Evolutionary conservation across 2,329 filamentous ascomycete species (phyloP).

Genomic region (Pezicula rhizophila): DNA sequence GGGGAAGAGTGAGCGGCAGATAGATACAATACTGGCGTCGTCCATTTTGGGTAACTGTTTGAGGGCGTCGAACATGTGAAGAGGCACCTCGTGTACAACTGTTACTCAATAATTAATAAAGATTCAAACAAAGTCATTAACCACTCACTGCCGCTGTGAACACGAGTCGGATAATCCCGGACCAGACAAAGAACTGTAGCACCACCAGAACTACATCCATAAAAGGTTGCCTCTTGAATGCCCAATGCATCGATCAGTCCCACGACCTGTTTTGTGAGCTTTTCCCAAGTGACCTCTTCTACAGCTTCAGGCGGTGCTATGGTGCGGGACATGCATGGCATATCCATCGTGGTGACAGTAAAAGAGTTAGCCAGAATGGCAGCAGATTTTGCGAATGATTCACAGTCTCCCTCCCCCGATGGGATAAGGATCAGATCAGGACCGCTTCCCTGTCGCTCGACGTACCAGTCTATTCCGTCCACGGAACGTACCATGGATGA

Average conservation of each 20-base stretch:
- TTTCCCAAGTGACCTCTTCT: slow-evolving; percentile 2
- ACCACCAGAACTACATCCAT: slow-evolving; percentile 12
- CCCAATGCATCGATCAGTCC: slow-evolving; percentile 10
- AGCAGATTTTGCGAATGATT: slow-evolving; percentile 6
- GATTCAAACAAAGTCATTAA: too few species aligned
- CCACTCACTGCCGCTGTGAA: slow-evolving; percentile 1
- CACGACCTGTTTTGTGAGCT: slow-evolving; percentile 10
- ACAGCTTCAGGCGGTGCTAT: slow-evolving; percentile 1
- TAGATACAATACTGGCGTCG: slow-evolving; percentile 1
- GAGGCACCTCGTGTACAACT: slow-evolving; percentile 10
- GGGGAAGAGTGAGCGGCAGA: slow-evolving; percentile 4
- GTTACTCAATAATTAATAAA: background rate
- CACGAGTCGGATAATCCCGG: slow-evolving; percentile 1
- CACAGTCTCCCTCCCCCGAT: slow-evolving; percentile 14
- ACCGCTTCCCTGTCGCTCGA: slow-evolving; percentile 8
- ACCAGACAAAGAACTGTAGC: slow-evolving; percentile 6
- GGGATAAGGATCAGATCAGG: slow-evolving; percentile 13
- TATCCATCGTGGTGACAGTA: slow-evolving; percentile 15
- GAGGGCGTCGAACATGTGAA: background rate
- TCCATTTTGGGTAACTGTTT: background rate
- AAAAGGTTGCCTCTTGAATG: slow-evolving; percentile 6
- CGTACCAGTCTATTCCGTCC: slow-evolving; percentile 12
- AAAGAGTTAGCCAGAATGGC: slow-evolving; percentile 7
- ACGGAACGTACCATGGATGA: background rate
- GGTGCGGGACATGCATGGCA: slow-evolving; percentile 13